A percentile compares a stretch with the other conserved stretches of the same genome.
Evolutionary conservation across 1,284 basidiomycete genomes (phyloP).

Genomic region (Microbotryum scabiosae): DNA sequence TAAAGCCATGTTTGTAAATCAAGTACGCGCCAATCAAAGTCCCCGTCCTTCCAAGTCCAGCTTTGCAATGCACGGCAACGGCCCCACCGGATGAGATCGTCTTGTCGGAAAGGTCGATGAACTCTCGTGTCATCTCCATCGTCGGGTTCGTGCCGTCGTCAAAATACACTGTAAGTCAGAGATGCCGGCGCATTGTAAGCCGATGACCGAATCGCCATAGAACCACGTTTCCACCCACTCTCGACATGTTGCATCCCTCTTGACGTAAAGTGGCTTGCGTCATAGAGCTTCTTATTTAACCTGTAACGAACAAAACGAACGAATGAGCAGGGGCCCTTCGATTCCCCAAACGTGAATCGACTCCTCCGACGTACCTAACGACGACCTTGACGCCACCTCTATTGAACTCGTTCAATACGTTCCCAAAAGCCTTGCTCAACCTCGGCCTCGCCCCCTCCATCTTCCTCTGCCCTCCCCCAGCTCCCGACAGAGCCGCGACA

Average conservation of each 20-base stretch:
- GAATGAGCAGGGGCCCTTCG: neutral
- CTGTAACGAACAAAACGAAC: constrained; percentile 37
- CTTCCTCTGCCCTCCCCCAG: constrained; percentile 46
- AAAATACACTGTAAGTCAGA: constrained; percentile 58
- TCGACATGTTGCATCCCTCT: constrained; percentile 83
- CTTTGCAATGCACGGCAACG: constrained; percentile 68
- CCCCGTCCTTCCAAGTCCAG: constrained; percentile 83
- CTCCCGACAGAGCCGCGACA: constrained; percentile 41
- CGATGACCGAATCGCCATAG: neutral
- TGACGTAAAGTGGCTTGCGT: constrained; percentile 71
- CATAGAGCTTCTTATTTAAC: constrained; percentile 90
- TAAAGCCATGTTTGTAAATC: constrained; percentile 98
- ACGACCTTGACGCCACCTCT: constrained; percentile 81
- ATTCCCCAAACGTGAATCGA: neutral
- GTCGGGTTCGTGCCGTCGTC: constrained; percentile 98
- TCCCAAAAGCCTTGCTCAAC: constrained; percentile 66
- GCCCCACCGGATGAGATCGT: constrained; percentile 59
- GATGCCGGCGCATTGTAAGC: neutral
- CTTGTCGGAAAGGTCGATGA: constrained; percentile 74
- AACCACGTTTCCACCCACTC: constrained; percentile 20
- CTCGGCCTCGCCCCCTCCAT: constrained; percentile 57
- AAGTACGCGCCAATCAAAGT: constrained; percentile 95
- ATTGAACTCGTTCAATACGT: constrained; percentile 87
- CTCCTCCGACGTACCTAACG: constrained; percentile 45
- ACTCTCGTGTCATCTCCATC: constrained; percentile 83